These are phyloP conservation scores for Penicillium herquei DNA, from an alignment of 495 filamentous ascomycete species.

Conservation along the genomic window DNA sequence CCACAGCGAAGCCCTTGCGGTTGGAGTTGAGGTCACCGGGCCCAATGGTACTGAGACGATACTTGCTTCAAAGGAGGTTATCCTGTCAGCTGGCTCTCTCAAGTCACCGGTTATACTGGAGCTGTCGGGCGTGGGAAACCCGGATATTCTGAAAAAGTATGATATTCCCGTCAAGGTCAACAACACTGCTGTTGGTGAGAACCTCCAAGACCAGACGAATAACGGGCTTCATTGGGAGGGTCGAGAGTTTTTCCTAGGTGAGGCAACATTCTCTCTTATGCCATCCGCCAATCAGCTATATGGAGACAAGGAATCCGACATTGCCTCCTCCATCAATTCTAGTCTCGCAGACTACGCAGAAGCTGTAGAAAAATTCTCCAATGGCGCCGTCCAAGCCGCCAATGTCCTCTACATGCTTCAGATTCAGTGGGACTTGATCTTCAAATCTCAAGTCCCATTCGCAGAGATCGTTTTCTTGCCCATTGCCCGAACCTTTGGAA, in stretches of 20 bases:
- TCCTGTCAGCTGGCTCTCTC: slow-evolving; percentile 57
- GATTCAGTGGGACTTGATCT: slow-evolving; percentile 43
- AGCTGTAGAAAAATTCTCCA: slow-evolving; percentile 25
- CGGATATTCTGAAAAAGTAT: slow-evolving; percentile 28
- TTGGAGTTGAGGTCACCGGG: slow-evolving; percentile 24
- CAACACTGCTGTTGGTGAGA: slow-evolving; percentile 45
- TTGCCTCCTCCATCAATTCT: slow-evolving; percentile 20
- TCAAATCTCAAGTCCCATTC: slow-evolving; percentile 38
- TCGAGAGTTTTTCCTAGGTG: slow-evolving; percentile 14
- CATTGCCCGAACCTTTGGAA: slow-evolving; percentile 14
- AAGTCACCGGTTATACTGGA: slow-evolving; percentile 60
- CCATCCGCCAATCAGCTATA: slow-evolving; percentile 22
- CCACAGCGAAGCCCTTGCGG: slow-evolving; percentile 13
- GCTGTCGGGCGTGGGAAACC: slow-evolving; percentile 58
- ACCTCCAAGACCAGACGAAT: slow-evolving; percentile 47
- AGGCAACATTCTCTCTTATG: slow-evolving; percentile 28
- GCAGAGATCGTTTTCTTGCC: slow-evolving; percentile 36
- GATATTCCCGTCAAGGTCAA: slow-evolving; percentile 42
- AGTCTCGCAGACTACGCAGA: slow-evolving; percentile 28
- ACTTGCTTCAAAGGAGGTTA: slow-evolving; percentile 53
- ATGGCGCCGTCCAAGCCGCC: slow-evolving; percentile 19
- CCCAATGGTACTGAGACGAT: slow-evolving; percentile 27
- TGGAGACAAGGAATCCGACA: slow-evolving; percentile 23
- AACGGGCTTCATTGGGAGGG: slow-evolving; percentile 21
- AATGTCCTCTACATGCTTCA: slow-evolving; percentile 28